A percentile compares a stretch with the other conserved stretches of the same genome.
These are phyloP conservation scores for Auriscalpium microsporum DNA, from an alignment of 768 basidiomycete genomes.

Conservation along the genomic window DNA sequence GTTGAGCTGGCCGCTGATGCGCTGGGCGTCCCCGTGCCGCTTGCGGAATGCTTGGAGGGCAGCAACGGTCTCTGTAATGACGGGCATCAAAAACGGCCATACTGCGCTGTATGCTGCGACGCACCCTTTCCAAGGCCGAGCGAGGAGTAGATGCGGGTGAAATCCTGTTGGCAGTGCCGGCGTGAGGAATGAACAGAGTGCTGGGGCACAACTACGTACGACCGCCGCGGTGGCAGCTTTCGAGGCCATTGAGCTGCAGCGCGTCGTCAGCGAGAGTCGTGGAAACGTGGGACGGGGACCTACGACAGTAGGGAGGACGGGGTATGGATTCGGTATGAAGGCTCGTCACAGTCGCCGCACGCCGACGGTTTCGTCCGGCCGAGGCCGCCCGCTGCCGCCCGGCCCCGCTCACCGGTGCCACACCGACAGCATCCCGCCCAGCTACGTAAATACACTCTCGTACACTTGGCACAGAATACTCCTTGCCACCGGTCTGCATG, in stretches of 20 bases:
- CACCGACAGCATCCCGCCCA: too few relatives aligned
- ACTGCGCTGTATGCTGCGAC: conserved; percentile 12
- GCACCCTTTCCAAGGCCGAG: conserved; percentile 84
- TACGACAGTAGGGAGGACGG: neutral
- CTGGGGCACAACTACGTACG: conserved; percentile 17
- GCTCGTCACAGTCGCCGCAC: neutral
- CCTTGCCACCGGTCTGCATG: too few relatives aligned
- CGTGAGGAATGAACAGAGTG: conserved; percentile 5
- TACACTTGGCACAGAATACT: too few relatives aligned
- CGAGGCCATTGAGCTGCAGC: conserved; percentile 44
- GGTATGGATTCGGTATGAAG: neutral
- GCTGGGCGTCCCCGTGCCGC: conserved; percentile 84
- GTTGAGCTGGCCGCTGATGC: conserved; percentile 52
- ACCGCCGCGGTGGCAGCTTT: conserved; percentile 65
- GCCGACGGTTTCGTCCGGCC: neutral
- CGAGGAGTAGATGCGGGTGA: conserved; percentile 72
- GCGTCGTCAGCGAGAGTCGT: neutral
- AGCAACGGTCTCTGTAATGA: conserved; percentile 69
- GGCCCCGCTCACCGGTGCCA: too few relatives aligned
- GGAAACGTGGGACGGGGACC: neutral
- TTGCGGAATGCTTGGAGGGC: conserved; percentile 94
- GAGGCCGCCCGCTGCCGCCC: too few relatives aligned
- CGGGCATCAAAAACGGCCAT: neutral
- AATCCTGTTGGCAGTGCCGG: conserved; percentile 45
- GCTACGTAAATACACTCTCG: too few relatives aligned